phyloP scores from a whole-genome alignment of 2,329 filamentous ascomycete species.

The Helicocarpus griseus region DNA sequence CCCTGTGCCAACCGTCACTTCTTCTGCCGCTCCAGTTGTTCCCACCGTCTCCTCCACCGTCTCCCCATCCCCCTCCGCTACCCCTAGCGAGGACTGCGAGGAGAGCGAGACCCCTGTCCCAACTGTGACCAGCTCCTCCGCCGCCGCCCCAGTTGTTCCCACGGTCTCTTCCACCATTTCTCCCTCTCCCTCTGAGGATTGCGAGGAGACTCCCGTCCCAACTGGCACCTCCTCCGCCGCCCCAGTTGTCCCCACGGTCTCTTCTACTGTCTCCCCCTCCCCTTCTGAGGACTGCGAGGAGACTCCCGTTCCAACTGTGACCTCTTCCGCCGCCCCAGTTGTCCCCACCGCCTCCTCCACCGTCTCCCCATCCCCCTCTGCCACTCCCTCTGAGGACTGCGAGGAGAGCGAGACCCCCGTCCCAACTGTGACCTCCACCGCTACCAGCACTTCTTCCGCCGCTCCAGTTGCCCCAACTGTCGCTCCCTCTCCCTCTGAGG shows the following conservation, averaged over 20 bases:
- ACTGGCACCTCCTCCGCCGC: neutral
- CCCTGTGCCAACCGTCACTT: neutral
- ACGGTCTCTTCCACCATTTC: too few species aligned
- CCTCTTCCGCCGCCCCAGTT: neutral
- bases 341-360: neutral
- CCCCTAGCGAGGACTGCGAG: too few species aligned
- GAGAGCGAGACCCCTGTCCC: too few species aligned
- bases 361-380: neutral
- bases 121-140: too few species aligned
- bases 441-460: neutral
- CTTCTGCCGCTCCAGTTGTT: too few species aligned
- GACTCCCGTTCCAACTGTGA: neutral
- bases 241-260: neutral
- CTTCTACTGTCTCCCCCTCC: neutral
- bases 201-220: neutral
- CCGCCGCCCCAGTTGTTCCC: too few species aligned
- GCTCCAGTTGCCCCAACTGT: neutral
- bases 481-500: too few species aligned
- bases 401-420: neutral
- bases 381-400: too few species aligned
- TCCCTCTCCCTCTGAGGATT: too few species aligned
- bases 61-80: too few species aligned
- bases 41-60: too few species aligned
- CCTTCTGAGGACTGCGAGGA: neutral
- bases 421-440: neutral